phyloP scores from a whole-genome alignment of 2,329 filamentous ascomycete genomes.

The Colletotrichum cuscutae region DNA sequence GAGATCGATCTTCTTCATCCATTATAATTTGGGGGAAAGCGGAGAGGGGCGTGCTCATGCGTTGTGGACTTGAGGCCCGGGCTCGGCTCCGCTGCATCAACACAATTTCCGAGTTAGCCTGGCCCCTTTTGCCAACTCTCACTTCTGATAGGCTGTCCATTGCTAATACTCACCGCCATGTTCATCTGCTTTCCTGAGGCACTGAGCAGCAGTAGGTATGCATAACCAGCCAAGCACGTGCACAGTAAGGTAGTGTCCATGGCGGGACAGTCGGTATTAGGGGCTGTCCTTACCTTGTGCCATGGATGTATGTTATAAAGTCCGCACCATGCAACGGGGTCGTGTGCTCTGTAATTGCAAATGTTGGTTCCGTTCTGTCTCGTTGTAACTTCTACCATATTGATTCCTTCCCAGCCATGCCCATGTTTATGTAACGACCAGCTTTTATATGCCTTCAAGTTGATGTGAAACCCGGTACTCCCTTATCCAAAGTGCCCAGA shows the following conservation, averaged over 20 bases:
- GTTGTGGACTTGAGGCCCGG: background rate
- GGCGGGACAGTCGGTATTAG: background rate
- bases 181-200: background rate
- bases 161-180: background rate
- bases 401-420: background rate
- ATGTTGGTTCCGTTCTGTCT: background rate
- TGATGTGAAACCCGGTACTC: constrained; percentile 30
- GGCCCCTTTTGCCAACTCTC: background rate
- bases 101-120: constrained; percentile 21
- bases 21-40: background rate
- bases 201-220: no score
- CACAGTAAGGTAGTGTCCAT: background rate
- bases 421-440: background rate
- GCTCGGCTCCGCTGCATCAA: constrained; percentile 24
- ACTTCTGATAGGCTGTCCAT: background rate
- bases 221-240: no score
- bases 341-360: background rate
- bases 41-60: background rate
- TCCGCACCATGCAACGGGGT: background rate
- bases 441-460: constrained; percentile 23
- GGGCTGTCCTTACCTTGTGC: background rate
- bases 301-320: background rate
- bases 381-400: no score
- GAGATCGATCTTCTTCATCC: background rate
- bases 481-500: constrained; percentile 11